Evolutionary conservation across 495 filamentous ascomycete species (phyloP).

Genomic region (Neurospora sp.): DNA sequence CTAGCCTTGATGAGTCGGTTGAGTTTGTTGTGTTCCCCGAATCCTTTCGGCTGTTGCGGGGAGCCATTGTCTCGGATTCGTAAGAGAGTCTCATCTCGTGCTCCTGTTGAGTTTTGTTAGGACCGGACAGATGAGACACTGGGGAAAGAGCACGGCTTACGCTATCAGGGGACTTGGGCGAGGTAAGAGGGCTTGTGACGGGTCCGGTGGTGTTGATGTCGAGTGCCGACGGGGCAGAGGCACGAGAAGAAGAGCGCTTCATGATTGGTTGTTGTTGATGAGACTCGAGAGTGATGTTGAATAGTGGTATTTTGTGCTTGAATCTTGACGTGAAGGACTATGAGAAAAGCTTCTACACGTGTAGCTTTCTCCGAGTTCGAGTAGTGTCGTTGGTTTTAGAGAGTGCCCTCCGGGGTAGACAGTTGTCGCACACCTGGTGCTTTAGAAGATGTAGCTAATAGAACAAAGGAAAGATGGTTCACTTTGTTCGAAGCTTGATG

Average conservation of each 20-base stretch:
- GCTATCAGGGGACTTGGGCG: slow-evolving; percentile 1
- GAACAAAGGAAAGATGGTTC: neutral
- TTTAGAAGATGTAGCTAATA: neutral
- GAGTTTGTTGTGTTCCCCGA: slow-evolving; percentile 1
- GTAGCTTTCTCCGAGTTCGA: neutral
- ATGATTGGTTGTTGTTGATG: neutral
- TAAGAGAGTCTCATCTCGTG: slow-evolving; percentile 5
- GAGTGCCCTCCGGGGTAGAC: slow-evolving; percentile 8
- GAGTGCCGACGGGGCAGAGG: slow-evolving; percentile 2
- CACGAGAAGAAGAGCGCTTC: slow-evolving; percentile 2
- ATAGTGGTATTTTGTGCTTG: neutral
- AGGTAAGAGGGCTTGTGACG: neutral
- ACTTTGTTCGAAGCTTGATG: neutral
- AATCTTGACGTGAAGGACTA: neutral
- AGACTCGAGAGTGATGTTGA: neutral
- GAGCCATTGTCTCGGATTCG: slow-evolving; percentile 4
- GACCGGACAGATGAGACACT: neutral
- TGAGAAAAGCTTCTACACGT: neutral
- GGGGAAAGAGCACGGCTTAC: neutral
- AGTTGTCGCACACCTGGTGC: slow-evolving; percentile 6
- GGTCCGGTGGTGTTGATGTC: neutral
- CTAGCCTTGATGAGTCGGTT: neutral
- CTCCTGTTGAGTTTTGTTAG: neutral
- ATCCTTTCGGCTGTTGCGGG: slow-evolving; percentile 6
- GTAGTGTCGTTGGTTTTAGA: neutral